Evolutionary conservation across 1,284 basidiomycete species (phyloP), one percentile per base, ranked within the genome.

Genomic region (Vanrija sp.): DNA sequence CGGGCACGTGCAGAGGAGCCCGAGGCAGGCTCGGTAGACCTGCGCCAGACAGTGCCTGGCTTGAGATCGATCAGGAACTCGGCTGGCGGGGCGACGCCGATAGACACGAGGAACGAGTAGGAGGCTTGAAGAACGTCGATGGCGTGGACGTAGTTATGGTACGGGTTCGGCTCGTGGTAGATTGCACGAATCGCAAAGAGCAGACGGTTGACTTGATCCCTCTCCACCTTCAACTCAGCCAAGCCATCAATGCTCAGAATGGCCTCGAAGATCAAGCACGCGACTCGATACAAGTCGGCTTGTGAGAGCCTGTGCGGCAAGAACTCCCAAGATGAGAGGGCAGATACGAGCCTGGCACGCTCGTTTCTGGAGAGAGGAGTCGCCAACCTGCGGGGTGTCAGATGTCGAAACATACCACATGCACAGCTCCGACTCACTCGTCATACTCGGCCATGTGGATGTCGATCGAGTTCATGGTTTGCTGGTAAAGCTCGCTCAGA

Each of bases 111-210:
- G 76, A 94, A 95, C 23, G 83, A 84, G 68, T 95, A 91, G 2
- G 85, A 84, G 1, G 93, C 92, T 72, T 97, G 93, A 20, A 96
- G 82, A 12, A 97, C 94, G 71, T 97, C 94, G 43, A 95, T 79
- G 1, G 92, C 93, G 73, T 97, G 93, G 54, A 90, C 85, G 69
- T 94, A 96, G 69, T 97, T 97, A 78, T 97, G 93, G 75, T 97
- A 97, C 15, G 88, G 86, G 75, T 96, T 96, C 49, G 86, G 85
- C 44, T 83, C 81, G 59, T 92, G 87, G 70, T 97, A 97, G 51
- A 93, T 86, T 35, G 84, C 83, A 27, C 87, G 83, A 14, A 96
- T 82, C 60, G 93, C 89, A 59, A 84, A 83, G 25, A 95, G 79
- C 65, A 94, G 86, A 6, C 82, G 76, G 23, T 83, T 82, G 60